Base-by-base conservation (phyloP, 129 eudicot genomes). In the Saussurea involucrata region DNA sequence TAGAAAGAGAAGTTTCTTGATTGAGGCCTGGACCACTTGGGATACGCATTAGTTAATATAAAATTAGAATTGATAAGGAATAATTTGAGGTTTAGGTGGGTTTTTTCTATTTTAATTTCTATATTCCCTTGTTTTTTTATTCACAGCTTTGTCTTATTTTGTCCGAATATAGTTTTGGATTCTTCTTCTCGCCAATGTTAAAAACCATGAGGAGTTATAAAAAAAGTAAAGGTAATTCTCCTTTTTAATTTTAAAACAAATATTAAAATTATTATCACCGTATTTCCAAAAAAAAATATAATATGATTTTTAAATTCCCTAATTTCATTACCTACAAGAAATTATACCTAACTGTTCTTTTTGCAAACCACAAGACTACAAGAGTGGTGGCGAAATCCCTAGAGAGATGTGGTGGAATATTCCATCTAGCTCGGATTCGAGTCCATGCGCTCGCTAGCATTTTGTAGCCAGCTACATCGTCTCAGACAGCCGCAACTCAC, bases 41-140 rank as follows among this genome's bases (percentile, higher is more conserved):
- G n/a, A n/a, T n/a, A n/a, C n/a, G n/a, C n/a, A 53, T 5, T 53
- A 53, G 5, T 53, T 53, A 53, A 53, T 53, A 27, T 25, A 71
- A 71, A 17, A 25, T 7, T 67, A 60, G 12, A 60, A 78, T 40
- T 12, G 44, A 75, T n/a, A 63, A n/a, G 9, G 83, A 71, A 71
- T 79, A 72, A 63, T 44, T 69, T 61, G 53, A 61, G 63, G 77
- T 63, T 79, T 63, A 40, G 82, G 66, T 78, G 66, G 37, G 72
- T 70, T 70, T n/a, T 70, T 63, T 71, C 24, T 8, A 58, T 72
- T 71, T 27, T 28, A 60, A 67, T 29, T 8, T 15, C 55, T 46
- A 9, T 67, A 13, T 68, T 60, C 4, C 27, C 18, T 22, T 0
- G 65, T 60, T 60, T 44, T n/a, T 71, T 28, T 18, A n/a, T 60